Percentiles rank a stretch among this genome's conserved stretches.
Conservation (phyloP, 345 rosid genomes). For the Raphanus raphanistrum region DNA sequence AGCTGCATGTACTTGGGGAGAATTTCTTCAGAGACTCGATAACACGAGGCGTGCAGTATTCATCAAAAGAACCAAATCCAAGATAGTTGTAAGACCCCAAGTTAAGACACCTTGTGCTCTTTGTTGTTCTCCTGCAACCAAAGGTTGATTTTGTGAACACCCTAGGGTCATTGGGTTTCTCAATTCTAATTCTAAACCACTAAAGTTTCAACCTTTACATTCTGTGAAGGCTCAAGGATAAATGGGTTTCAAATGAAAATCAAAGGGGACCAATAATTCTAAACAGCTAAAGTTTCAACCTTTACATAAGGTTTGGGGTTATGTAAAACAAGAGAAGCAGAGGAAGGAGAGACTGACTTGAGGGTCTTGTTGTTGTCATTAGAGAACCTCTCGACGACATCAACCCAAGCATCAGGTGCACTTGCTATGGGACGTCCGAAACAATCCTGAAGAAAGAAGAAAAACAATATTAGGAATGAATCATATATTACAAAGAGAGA, state of each 20-base stretch:
- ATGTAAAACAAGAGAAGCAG: neutral
- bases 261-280: neutral
- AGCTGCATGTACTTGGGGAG: conserved; percentile 85
- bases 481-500: neutral
- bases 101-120: conserved; percentile 74
- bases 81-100: conserved; percentile 97
- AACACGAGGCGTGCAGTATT: conserved; percentile 90
- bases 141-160: neutral
- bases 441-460: conserved; percentile 51
- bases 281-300: neutral
- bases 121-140: conserved; percentile 68
- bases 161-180: neutral
- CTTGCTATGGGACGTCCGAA: conserved; percentile 85
- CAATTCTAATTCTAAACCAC: neutral
- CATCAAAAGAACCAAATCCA: conserved; percentile 95
- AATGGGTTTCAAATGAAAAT: neutral
- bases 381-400: conserved; percentile 78
- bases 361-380: conserved; percentile 81
- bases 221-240: neutral
- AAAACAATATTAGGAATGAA: neutral
- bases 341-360: conserved; percentile 47
- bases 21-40: conserved; percentile 74
- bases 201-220: neutral
- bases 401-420: conserved; percentile 92
- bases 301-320: neutral